Evolutionary conservation across 2,329 filamentous ascomycete genomes (phyloP).

Genomic region (Chaetothyriales sp.): DNA sequence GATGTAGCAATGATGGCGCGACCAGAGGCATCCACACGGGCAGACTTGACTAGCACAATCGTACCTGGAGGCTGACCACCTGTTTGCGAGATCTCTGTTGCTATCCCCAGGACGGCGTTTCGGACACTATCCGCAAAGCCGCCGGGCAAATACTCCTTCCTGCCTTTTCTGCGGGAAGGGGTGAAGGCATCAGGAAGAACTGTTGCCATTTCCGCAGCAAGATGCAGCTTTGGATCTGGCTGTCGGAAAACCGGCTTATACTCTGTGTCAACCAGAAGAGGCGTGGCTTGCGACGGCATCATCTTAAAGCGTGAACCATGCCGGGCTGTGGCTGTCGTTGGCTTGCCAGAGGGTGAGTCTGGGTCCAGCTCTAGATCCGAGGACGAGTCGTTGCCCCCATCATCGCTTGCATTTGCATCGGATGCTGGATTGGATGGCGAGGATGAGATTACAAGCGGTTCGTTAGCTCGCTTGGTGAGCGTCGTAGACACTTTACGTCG

Average conservation of each 20-base stretch:
- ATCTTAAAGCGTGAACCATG: not conserved
- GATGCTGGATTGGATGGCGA: constrained; percentile 4
- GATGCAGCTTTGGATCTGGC: not conserved
- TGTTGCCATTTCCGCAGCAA: constrained; percentile 1
- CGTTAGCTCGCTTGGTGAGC: not conserved
- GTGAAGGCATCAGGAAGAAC: constrained; percentile 15
- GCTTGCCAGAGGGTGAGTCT: not conserved
- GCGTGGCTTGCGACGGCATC: not conserved
- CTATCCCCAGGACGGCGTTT: constrained; percentile 11
- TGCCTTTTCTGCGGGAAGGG: constrained; percentile 13
- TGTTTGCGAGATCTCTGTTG: constrained; percentile 7
- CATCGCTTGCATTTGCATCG: not conserved
- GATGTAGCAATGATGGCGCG: constrained; percentile 6
- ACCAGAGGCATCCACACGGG: constrained; percentile 6
- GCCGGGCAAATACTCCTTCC: constrained; percentile 11
- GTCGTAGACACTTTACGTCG: constrained; percentile 8
- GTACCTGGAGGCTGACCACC: not conserved
- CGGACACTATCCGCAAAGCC: constrained; percentile 12
- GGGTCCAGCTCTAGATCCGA: not conserved
- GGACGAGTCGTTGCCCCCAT: not conserved
- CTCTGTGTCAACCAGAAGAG: not conserved
- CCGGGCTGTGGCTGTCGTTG: not conserved
- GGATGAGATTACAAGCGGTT: constrained; percentile 9
- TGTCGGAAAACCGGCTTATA: not conserved
- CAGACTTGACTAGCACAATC: constrained; percentile 1